Evolutionary conservation across 768 basidiomycete species (phyloP).

Genomic region (Filobasidium floriforme): DNA sequence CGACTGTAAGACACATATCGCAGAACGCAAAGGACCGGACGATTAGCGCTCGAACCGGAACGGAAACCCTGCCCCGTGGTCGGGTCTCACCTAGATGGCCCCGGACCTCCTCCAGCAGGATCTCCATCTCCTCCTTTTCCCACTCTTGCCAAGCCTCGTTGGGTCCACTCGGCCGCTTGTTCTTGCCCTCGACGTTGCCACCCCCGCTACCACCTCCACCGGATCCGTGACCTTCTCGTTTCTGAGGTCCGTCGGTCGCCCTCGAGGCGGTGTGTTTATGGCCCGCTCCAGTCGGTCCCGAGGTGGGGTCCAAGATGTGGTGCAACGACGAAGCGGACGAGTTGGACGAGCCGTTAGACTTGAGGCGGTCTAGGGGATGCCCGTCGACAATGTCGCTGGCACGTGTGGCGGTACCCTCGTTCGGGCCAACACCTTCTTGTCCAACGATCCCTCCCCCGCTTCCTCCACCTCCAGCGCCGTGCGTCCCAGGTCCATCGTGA

Average conservation of each 20-base stretch:
- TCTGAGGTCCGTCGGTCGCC: not conserved
- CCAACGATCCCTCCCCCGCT: constrained; percentile 44
- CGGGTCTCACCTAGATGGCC: constrained; percentile 74
- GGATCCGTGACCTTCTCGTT: constrained; percentile 27
- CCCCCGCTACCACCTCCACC: constrained; percentile 21
- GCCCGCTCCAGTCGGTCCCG: constrained; percentile 40
- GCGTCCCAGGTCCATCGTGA: constrained; percentile 41
- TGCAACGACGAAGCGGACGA: not conserved
- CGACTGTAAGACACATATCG: constrained; percentile 50
- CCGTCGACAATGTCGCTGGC: constrained; percentile 23
- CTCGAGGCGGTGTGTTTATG: constrained; percentile 19
- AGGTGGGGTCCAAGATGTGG: too few species aligned
- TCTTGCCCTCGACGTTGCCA: constrained; percentile 28
- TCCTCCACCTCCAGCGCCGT: constrained; percentile 47
- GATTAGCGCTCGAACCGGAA: not conserved
- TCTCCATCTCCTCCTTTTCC: constrained; percentile 87
- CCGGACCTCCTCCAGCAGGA: constrained; percentile 61
- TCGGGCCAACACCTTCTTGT: constrained; percentile 29
- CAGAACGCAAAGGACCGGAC: constrained; percentile 1
- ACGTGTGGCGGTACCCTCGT: constrained; percentile 18
- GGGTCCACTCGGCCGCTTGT: constrained; percentile 42
- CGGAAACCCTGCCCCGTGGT: not conserved
- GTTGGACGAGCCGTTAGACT: not conserved
- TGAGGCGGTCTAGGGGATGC: constrained; percentile 22
- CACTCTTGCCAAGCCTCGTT: constrained; percentile 69